A percentile compares a stretch with the other conserved stretches of the same genome.
Conservation (phyloP, 2,329 filamentous ascomycete genomes). For the Sporothrix curviconia region DNA sequence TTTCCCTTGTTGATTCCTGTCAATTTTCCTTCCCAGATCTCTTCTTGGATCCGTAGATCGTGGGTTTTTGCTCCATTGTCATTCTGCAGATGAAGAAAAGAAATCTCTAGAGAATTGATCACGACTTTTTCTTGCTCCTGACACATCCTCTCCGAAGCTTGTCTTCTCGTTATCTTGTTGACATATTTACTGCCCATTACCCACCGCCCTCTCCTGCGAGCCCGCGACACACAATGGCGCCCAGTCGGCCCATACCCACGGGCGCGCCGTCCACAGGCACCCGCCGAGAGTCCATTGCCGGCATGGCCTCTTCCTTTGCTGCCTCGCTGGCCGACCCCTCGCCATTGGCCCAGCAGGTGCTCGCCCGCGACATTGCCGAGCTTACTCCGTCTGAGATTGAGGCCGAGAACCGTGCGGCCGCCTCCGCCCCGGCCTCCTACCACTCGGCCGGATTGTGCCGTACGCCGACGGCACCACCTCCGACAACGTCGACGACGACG, state of each 20-base stretch:
- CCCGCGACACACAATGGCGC: slow-evolving; percentile 11
- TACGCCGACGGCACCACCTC: slow-evolving; percentile 27
- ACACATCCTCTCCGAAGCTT: no score
- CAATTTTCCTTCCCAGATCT: background rate
- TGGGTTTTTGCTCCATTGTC: no score
- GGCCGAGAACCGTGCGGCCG: slow-evolving; percentile 6
- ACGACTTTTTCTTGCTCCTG: background rate
- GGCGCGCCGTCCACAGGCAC: slow-evolving; percentile 9
- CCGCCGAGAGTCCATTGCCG: slow-evolving; percentile 15
- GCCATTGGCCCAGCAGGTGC: slow-evolving; percentile 58
- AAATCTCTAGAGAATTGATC: no score
- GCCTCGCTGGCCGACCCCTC: slow-evolving; percentile 53
- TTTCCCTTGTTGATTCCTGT: background rate
- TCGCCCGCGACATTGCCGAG: slow-evolving; percentile 61
- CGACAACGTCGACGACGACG: slow-evolving; percentile 23
- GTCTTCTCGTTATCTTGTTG: background rate
- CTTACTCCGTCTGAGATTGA: slow-evolving; percentile 51
- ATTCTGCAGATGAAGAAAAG: no score
- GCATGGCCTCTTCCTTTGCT: slow-evolving; percentile 29
- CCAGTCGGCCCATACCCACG: slow-evolving; percentile 24
- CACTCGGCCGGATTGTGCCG: slow-evolving; percentile 10
- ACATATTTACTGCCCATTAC: background rate
- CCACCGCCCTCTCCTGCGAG: no score
- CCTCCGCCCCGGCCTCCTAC: slow-evolving; percentile 4
- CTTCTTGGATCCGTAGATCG: no score